Percentiles rank a stretch among this genome's conserved stretches.
Conservation (phyloP, 371 early-diverging fungal genomes). For the Mortierella sp. region DNA sequence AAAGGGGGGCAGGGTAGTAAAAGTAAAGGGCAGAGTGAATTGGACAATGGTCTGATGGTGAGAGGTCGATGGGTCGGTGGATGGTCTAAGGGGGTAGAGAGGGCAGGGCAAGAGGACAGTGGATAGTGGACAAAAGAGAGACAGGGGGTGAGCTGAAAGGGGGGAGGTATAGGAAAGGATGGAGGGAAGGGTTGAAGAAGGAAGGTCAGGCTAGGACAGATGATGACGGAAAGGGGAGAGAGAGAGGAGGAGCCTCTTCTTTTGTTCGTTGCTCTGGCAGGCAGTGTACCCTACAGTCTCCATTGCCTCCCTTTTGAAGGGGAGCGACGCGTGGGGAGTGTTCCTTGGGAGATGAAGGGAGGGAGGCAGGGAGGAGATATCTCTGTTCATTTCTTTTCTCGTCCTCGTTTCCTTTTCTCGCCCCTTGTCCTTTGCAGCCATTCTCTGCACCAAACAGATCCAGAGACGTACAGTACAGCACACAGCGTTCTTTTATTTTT, state of each 20-base stretch:
- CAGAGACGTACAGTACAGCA: no score
- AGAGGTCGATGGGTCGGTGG: not conserved
- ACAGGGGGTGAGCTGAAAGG: slow-evolving; percentile 1
- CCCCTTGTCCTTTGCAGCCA: not conserved
- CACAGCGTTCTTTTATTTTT: not conserved
- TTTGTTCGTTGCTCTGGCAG: not conserved
- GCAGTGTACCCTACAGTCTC: not conserved
- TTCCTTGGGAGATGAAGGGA: no score
- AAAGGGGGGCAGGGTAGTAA: slow-evolving; percentile 1
- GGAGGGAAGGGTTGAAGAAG: not conserved
- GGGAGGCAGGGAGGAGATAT: no score
- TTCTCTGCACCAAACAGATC: no score
- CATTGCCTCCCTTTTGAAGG: no score
- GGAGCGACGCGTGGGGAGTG: no score
- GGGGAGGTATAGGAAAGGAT: not conserved
- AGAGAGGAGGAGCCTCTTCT: not conserved
- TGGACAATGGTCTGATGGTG: not conserved
- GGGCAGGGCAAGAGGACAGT: not conserved
- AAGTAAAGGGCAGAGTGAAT: not conserved
- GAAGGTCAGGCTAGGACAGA: not conserved
- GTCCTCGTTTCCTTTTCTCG: not conserved
- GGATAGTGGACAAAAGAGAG: not conserved
- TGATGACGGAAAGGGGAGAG: not conserved
- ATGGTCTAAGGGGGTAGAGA: not conserved
- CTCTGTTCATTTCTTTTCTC: not conserved